Evolutionary conservation across 1,284 basidiomycete genomes (phyloP).

Genomic region (Xanthoconium separans): DNA sequence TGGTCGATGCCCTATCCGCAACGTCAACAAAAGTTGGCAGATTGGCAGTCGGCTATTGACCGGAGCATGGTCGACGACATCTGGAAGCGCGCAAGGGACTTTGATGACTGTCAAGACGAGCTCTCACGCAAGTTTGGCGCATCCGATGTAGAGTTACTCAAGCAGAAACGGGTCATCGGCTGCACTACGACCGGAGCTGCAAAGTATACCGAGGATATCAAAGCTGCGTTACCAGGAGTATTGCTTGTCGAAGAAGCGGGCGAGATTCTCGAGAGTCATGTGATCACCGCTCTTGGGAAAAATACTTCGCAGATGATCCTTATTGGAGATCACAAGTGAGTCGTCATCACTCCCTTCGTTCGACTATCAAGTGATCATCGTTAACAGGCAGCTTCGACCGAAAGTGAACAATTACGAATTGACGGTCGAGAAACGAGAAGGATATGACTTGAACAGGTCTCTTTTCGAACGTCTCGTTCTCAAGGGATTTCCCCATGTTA

Average conservation of each 20-base stretch:
- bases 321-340: conserved; percentile 71
- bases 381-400: conserved; percentile 59
- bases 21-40: conserved; percentile 32
- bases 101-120: conserved; percentile 40
- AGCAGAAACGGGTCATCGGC: conserved; percentile 52
- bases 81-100: conserved; percentile 35
- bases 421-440: conserved; percentile 64
- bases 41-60: conserved; percentile 44
- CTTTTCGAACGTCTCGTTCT: conserved; percentile 65
- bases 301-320: conserved; percentile 53
- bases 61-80: conserved; percentile 39
- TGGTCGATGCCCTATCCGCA: conserved; percentile 42
- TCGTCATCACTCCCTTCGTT: neutral
- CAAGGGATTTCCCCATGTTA: conserved; percentile 57
- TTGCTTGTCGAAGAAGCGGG: conserved; percentile 69
- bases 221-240: conserved; percentile 45
- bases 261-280: conserved; percentile 66
- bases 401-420: conserved; percentile 63
- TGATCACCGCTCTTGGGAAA: conserved; percentile 52
- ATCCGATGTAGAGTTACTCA: conserved; percentile 37
- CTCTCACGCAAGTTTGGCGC: conserved; percentile 40
- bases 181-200: conserved; percentile 70
- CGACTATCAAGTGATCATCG: neutral
- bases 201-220: conserved; percentile 50
- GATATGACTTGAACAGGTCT: conserved; percentile 61